Base-by-base conservation (phyloP, 345 rosid species). In the Acer campestre region DNA sequence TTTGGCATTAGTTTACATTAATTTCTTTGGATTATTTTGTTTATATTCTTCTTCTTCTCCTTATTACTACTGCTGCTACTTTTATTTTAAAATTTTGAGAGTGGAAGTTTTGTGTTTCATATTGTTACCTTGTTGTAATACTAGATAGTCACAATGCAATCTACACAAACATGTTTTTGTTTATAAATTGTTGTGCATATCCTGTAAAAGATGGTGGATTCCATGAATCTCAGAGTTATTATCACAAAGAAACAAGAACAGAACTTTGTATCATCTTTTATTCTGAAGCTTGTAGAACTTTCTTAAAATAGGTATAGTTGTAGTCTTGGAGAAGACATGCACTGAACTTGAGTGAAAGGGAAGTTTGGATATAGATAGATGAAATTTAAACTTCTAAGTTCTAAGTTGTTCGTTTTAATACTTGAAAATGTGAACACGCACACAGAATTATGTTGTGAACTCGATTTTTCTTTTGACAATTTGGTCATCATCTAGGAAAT, bases 201-300 rank as follows among this genome's bases (percentile, higher is more conserved):
- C 6, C 38, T 35, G 38, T 35, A 35, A 35, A 35, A 4, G 38
- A 35, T 35, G 38, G 38, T 35, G 16, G 18, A 49, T 31, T 48
- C 3, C 16, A 51, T 74, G 58, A 74, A 74, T 62, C 69, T 13
- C 4, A 25, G 16, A 62, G 68, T 18, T 72, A 40, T 40, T 23
- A 10, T 31, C 31, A 27, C 23, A 22, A 46, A 22, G 48, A 74
- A 73, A 62, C 49, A n/a, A 6, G 9, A 63, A 5, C 55, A 40
- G 20, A 61, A 73, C 14, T 44, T 22, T 46, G 59, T 17, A 35
- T 61, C 68, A 27, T 23, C 64, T 71, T 29, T 11, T 10, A 59
- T 51, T 25, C 46, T 44, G 16, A 73, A 73, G 58, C 40, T 61
- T 27, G 40, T 73, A 13, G 12, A 20, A 51, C 70, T 75, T 75